Evolutionary conservation across 73 alveolate species (phyloP).

Genomic region (Symbiodinium natans): DNA sequence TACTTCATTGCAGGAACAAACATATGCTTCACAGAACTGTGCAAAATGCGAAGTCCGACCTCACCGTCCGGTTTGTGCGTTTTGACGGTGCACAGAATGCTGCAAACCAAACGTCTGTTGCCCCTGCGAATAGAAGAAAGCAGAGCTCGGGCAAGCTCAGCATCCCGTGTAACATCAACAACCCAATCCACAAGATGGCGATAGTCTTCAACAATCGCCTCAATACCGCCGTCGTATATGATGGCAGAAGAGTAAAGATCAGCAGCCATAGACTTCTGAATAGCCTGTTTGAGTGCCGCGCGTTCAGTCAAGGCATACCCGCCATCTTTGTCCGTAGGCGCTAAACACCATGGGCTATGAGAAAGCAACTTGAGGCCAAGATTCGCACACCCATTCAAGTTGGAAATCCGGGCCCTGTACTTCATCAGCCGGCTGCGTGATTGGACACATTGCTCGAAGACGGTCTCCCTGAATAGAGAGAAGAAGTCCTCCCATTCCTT

Average conservation of each 20-base stretch:
- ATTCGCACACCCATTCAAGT: background rate
- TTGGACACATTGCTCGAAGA: background rate
- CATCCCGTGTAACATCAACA: too few species aligned
- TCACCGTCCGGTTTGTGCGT: slow-evolving; percentile 2
- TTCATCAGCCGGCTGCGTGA: background rate
- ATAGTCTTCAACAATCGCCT: too few species aligned
- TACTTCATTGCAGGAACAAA: background rate
- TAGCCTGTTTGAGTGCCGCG: background rate
- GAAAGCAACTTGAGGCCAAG: background rate
- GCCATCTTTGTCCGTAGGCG: background rate
- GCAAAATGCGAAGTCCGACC: background rate
- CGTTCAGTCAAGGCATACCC: slow-evolving; percentile 26
- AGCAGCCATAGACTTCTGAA: background rate
- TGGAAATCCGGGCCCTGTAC: background rate
- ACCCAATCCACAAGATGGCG: too few species aligned
- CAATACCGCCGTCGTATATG: background rate
- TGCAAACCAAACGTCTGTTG: too few species aligned
- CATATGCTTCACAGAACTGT: background rate
- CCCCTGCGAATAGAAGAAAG: too few species aligned
- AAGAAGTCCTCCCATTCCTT: background rate
- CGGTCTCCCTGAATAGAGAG: too few species aligned
- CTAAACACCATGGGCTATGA: slow-evolving; percentile 1
- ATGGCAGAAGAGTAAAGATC: background rate
- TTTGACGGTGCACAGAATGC: background rate
- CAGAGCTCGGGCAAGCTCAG: too few species aligned